Percentiles rank a stretch among this genome's conserved stretches.
Evolutionary conservation across 2,329 filamentous ascomycete species (phyloP).

Genomic region (Fusarium pseudograminearum): DNA sequence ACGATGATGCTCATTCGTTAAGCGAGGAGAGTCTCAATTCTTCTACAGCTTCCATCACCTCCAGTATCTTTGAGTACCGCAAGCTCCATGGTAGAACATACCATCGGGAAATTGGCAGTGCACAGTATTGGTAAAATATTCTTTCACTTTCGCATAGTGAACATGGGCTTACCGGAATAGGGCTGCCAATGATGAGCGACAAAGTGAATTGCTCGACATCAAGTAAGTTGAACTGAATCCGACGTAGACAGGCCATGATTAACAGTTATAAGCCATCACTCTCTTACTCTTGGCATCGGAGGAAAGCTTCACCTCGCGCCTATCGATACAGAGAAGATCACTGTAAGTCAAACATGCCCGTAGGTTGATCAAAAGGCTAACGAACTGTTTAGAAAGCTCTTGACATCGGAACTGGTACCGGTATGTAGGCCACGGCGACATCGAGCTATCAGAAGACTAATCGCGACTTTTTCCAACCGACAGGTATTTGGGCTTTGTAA

Average conservation of each 20-base stretch:
- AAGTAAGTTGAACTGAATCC: background rate
- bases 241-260: accelerated
- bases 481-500: conserved; percentile 20
- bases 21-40: conserved; percentile 1
- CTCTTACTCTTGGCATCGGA: conserved; percentile 2
- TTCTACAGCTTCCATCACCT: conserved; percentile 14
- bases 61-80: conserved; percentile 23
- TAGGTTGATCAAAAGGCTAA: background rate
- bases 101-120: conserved; percentile 18
- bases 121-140: conserved; percentile 15
- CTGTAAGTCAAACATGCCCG: background rate
- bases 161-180: background rate
- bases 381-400: background rate
- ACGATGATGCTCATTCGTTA: conserved; percentile 11
- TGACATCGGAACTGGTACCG: conserved; percentile 20
- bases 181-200: conserved; percentile 16
- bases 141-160: background rate
- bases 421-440: background rate
- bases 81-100: conserved; percentile 24
- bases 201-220: conserved; percentile 16
- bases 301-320: conserved; percentile 21
- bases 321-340: conserved; percentile 7
- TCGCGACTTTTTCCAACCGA: background rate
- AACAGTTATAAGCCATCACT: background rate
- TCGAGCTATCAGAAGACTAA: background rate